A percentile compares a stretch with the other conserved stretches of the same genome.
Evolutionary conservation across 1,139 yeast genomes (phyloP).

Genomic region (Tardiomyces digboiensis): DNA sequence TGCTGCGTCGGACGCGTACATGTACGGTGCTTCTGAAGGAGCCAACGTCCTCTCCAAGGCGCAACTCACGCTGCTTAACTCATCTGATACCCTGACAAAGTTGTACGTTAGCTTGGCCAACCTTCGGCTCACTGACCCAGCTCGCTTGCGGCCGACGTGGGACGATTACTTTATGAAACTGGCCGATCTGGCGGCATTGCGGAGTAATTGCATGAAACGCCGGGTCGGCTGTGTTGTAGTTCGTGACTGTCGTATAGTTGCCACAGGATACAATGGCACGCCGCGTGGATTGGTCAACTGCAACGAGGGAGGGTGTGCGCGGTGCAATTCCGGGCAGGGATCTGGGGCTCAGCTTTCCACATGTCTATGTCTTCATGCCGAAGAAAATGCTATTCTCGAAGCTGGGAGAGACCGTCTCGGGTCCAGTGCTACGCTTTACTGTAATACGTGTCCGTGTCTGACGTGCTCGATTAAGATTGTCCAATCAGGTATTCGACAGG

Average conservation of each 20-base stretch:
- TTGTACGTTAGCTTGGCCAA: slow-evolving; percentile 43
- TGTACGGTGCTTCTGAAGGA: slow-evolving; percentile 33
- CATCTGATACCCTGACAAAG: slow-evolving; percentile 37
- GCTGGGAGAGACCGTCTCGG: slow-evolving; percentile 88
- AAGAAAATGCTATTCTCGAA: slow-evolving; percentile 90
- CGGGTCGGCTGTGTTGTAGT: slow-evolving; percentile 95
- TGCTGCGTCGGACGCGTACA: slow-evolving; percentile 34
- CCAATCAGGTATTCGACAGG: slow-evolving; percentile 85
- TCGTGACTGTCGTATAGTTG: slow-evolving; percentile 74
- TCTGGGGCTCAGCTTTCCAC: slow-evolving; percentile 69
- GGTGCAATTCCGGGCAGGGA: slow-evolving; percentile 63
- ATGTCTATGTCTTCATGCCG: slow-evolving; percentile 93
- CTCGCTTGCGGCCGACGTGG: slow-evolving; percentile 88
- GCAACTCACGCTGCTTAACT: slow-evolving; percentile 52
- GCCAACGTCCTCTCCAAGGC: slow-evolving; percentile 49
- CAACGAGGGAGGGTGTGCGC: slow-evolving; percentile 88
- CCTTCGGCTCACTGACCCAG: slow-evolving; percentile 43
- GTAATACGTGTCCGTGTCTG: slow-evolving; percentile 96
- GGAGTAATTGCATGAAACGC: slow-evolving; percentile 96
- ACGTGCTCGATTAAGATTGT: slow-evolving; percentile 94
- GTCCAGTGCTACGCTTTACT: slow-evolving; percentile 55
- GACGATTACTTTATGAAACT: slow-evolving; percentile 90
- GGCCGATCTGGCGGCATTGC: slow-evolving; percentile 85
- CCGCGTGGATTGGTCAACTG: slow-evolving; percentile 84
- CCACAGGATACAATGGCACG: slow-evolving; percentile 97